Evolutionary conservation across 2,329 filamentous ascomycete species (phyloP).

Genomic region (Torrubiella hemipterigena): DNA sequence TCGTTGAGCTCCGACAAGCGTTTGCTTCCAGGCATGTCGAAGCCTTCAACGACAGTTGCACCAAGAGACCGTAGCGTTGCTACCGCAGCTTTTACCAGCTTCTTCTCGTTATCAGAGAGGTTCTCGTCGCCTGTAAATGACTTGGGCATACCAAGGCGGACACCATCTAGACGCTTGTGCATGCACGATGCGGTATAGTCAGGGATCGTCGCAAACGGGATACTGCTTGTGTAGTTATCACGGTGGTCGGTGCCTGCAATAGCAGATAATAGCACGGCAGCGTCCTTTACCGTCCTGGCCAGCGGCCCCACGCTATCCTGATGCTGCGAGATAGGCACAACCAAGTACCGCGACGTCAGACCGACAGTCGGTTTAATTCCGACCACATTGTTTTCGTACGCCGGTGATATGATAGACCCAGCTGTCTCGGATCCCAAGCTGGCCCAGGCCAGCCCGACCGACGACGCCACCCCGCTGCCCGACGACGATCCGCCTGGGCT

Average conservation of each 20-base stretch:
- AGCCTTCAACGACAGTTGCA: constrained; percentile 44
- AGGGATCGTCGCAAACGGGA: constrained; percentile 45
- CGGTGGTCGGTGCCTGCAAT: constrained; percentile 47
- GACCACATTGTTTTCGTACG: constrained; percentile 42
- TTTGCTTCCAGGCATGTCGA: constrained; percentile 34
- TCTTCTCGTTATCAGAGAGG: constrained; percentile 13
- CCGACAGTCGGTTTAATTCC: constrained; percentile 59
- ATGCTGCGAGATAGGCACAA: constrained; percentile 51
- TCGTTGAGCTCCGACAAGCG: constrained; percentile 18
- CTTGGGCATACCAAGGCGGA: constrained; percentile 56
- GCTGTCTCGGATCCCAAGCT: constrained; percentile 50
- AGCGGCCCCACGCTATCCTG: constrained; percentile 55
- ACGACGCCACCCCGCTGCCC: constrained; percentile 51
- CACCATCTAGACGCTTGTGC: constrained; percentile 36
- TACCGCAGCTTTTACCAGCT: constrained; percentile 44
- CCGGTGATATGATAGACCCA: constrained; percentile 48
- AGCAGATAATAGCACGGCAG: constrained; percentile 44
- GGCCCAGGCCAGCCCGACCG: constrained; percentile 46
- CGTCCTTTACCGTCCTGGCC: constrained; percentile 50
- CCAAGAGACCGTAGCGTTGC: constrained; percentile 39
- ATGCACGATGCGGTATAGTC: constrained; percentile 51
- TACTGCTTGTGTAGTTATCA: constrained; percentile 50
- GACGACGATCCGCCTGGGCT: constrained; percentile 50
- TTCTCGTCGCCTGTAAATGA: constrained; percentile 6
- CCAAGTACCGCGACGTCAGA: constrained; percentile 46